Base-by-base conservation (phyloP, 805 yeast species). In the Spencermartinsiella europaea region DNA sequence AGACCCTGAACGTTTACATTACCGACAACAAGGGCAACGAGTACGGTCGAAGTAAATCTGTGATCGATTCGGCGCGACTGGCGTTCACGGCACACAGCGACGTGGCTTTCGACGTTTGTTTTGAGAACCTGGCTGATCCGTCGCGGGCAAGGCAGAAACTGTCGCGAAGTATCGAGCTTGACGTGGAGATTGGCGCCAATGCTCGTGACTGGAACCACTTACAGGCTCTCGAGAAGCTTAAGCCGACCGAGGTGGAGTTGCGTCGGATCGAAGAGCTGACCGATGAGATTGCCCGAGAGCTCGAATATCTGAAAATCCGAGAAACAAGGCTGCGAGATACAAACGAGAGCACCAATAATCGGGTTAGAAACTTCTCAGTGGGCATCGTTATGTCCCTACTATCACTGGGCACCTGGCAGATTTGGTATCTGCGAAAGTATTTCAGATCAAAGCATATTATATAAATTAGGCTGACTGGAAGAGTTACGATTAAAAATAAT, bases 151-250 rank as follows among this genome's bases (percentile, higher is more conserved):
- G 75, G 21, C 70, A 72, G 39, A 63, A 72, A 25, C 59, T 76
- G 55, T 65, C 70, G 50, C 82, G 98, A 66, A 83, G 83, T 44
- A 72, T 93, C 57, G 96, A 89, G 61, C 72, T 93, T 60, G 97
- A 90, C 54, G 83, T 93, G 49, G 98, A 93, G 67, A 81, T 89
- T 52, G 99, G 99, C 38, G 86, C 97, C 43, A 86, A 89, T 59
- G 99, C 98, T 36, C 83, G 98, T 68, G 98, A 93, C 70, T 93
- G 98, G 97, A 88, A 89, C 63, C 87, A 89, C 20, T 73, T 90
- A 52, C 96, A 90, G 72, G 90, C 95, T 40, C 78, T 85, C 38
- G 98, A 93, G 67, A 87, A 88, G 65, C 80, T 93, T 66, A 86
- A 85, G 69, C 98, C 99, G 3, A 79, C 84, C 42, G 99, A 93